These are phyloP conservation scores for Dovyalis caffra DNA, from an alignment of 345 rosid genomes.

Conservation along the genomic window DNA sequence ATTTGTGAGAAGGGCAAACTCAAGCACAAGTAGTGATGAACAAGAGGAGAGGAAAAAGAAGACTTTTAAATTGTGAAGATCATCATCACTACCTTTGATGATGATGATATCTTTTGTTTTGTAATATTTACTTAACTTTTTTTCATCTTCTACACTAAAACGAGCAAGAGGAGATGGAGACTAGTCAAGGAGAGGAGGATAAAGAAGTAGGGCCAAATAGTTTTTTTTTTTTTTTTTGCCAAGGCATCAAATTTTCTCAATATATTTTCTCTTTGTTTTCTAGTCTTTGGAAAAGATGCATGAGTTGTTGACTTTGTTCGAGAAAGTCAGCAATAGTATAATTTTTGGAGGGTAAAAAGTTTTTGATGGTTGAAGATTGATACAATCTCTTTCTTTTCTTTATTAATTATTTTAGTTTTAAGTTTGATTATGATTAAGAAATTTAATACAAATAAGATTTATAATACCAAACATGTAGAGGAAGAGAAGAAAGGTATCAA, in stretches of 20 bases:
- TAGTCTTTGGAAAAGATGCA: background rate
- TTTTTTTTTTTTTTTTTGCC: background rate
- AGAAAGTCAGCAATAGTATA: background rate
- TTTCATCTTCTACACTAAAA: background rate
- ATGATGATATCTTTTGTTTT: background rate
- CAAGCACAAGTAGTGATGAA: slow-evolving; percentile 15
- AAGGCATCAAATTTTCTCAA: background rate
- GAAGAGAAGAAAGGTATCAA: too few species aligned
- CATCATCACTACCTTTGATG: background rate
- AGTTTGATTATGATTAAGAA: too few species aligned
- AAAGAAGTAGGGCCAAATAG: slow-evolving; percentile 6
- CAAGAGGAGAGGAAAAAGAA: slow-evolving; percentile 20
- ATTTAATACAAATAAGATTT: too few species aligned
- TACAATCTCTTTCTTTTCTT: background rate
- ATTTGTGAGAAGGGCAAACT: slow-evolving; percentile 48
- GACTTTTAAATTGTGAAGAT: background rate
- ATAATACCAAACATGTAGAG: too few species aligned
- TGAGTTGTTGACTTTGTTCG: background rate
- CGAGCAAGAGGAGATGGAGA: slow-evolving; percentile 14
- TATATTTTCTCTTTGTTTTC: slow-evolving; percentile 6
- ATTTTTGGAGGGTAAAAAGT: background rate
- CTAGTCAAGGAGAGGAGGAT: slow-evolving; percentile 1
- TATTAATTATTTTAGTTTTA: background rate
- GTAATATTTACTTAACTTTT: background rate
- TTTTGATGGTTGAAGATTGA: background rate